Percentiles rank a stretch among this genome's conserved stretches.
Evolutionary conservation across 176 grass and related monocot genomes (phyloP).

Genomic region (Paspalum notatum): DNA sequence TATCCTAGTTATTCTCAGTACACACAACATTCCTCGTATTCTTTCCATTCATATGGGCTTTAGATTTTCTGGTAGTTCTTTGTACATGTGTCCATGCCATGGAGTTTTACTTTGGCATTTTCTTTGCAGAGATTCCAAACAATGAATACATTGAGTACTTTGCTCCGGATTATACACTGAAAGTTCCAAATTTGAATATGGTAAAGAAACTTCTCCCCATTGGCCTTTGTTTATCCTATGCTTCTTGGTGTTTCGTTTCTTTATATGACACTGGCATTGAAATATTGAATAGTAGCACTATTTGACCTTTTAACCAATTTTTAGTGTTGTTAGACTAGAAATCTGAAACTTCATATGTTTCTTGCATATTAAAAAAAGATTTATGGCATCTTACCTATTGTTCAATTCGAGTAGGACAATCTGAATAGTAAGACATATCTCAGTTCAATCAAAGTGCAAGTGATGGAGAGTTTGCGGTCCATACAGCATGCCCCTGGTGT

Average conservation of each 20-base stretch:
- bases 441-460: slow-evolving; percentile 89
- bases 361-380: background rate
- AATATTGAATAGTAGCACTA: background rate
- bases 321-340: background rate
- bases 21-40: background rate
- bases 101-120: slow-evolving; percentile 39
- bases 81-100: slow-evolving; percentile 11
- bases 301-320: background rate
- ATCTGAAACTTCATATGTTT: slow-evolving; percentile 17
- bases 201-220: slow-evolving; percentile 50
- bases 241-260: background rate
- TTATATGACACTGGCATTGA: background rate
- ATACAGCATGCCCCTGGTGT: slow-evolving; percentile 97
- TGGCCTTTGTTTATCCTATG: slow-evolving; percentile 1
- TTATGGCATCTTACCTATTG: slow-evolving; percentile 32
- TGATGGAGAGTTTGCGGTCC: slow-evolving; percentile 83
- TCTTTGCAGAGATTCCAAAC: slow-evolving; percentile 85
- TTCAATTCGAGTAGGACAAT: slow-evolving; percentile 72
- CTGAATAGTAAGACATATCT: slow-evolving; percentile 96
- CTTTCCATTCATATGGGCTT: background rate
- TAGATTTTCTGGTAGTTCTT: background rate
- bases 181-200: slow-evolving; percentile 77
- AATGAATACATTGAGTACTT: slow-evolving; percentile 97
- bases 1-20: background rate
- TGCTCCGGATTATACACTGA: slow-evolving; percentile 87